Base-by-base conservation (phyloP, 768 basidiomycete genomes). In the Collybia sp. region DNA sequence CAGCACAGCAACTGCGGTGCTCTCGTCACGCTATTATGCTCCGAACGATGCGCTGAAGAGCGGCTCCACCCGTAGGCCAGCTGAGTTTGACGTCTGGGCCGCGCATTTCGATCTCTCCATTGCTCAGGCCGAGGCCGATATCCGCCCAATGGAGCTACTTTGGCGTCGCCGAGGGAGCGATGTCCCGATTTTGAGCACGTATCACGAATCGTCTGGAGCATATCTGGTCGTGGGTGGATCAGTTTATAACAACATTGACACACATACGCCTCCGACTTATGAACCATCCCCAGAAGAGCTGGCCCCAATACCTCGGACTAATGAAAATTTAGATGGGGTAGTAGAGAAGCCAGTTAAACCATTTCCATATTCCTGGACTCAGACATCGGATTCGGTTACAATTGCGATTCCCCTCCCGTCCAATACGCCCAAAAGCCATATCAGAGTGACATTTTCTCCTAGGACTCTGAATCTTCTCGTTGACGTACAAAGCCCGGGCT, bases 331-430 rank as follows among this genome's bases (percentile, higher is more conserved):
- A 38, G 80, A 83, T 50, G 52, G 59, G 4, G 53, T 58, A 35
- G 46, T 55, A 5, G 58, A 64, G 15, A 57, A 58, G 18, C 67
- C 68, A 1, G 59, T 64, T 9, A 83, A 74, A 52, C 88, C 86
- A 2, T 79, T 81, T 19, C 87, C 93, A 0, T 97, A 93, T 64
- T 90, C 91, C 1, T 99, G 95, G 95, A 89, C 83, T 0, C 95
- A 99, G 58, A 83, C 85, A 3, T 62, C 79, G 1, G 91, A 93
- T 59, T 80, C 88, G 1, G 70, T 98, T 42, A 93, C 89, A 0
- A 64, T 98, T 36, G 84, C 83, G 0, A 83, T 98, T 58, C 82
- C 90, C 5, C 73, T 96, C n/a, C 90, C 90, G 1, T 76, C 86
- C 0, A 71, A 66, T 42, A 88, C 82, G 0, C 62, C 74, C 1